phyloP scores from a whole-genome alignment of 495 filamentous ascomycete genomes.

The Copromyces sp. region DNA sequence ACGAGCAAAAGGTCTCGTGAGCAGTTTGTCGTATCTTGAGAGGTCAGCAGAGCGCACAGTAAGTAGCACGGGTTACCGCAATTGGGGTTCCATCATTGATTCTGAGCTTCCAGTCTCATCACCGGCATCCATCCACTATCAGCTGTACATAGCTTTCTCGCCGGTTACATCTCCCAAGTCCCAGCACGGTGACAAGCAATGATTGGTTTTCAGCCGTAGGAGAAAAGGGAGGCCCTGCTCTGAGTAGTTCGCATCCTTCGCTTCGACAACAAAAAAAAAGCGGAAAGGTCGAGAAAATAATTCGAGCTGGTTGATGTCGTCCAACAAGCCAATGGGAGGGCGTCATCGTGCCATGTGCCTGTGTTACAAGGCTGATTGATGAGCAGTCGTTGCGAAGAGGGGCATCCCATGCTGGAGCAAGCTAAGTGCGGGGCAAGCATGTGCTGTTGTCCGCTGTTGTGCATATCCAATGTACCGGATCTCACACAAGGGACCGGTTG shows the following conservation, averaged over 20 bases:
- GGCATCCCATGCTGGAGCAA: neutral
- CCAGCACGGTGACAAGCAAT: neutral
- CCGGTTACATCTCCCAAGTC: neutral
- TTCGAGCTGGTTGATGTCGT: neutral
- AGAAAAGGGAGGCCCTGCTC: neutral
- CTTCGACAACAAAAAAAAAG: neutral
- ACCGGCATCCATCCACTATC: neutral
- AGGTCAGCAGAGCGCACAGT: neutral
- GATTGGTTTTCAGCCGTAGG: neutral
- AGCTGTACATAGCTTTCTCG: neutral
- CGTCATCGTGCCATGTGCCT: slow-evolving; percentile 17
- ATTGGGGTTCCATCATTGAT: neutral
- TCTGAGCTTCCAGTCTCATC: neutral
- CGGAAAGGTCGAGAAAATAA: neutral
- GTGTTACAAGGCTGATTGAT: slow-evolving; percentile 14
- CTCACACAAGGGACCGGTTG: neutral
- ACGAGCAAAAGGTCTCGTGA: neutral
- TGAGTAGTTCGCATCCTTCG: neutral
- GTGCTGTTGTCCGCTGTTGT: neutral
- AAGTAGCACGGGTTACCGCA: neutral
- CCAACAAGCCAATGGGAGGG: slow-evolving; percentile 15
- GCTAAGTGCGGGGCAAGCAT: slow-evolving; percentile 14
- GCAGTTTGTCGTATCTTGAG: neutral
- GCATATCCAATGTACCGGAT: neutral
- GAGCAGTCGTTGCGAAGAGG: neutral